These are phyloP conservation scores for Triticum turgidum DNA, from an alignment of 176 grass and related monocot species.

Conservation along the genomic window DNA sequence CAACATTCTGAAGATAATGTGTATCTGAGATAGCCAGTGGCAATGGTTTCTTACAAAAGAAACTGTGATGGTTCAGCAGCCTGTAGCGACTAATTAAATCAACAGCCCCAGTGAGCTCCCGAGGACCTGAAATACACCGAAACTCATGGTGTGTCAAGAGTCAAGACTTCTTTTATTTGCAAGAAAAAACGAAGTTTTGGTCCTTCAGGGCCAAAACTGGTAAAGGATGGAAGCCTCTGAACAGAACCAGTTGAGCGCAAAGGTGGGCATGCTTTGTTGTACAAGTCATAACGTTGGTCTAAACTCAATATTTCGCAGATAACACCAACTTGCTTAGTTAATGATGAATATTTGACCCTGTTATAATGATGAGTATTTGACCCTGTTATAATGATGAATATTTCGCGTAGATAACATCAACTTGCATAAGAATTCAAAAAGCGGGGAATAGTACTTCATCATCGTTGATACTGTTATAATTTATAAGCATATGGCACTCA, in stretches of 20 bases:
- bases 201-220: neutral
- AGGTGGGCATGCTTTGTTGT: neutral
- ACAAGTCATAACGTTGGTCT: neutral
- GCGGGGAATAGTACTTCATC: neutral
- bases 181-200: neutral
- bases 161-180: slow-evolving; percentile 8
- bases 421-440: slow-evolving; percentile 6
- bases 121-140: slow-evolving; percentile 58
- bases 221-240: neutral
- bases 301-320: neutral
- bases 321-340: neutral
- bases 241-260: neutral
- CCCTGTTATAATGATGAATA: neutral
- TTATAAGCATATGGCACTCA: neutral
- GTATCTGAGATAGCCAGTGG: slow-evolving; percentile 86
- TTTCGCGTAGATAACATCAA: neutral
- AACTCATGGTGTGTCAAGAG: slow-evolving; percentile 1
- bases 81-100: slow-evolving; percentile 95
- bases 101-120: slow-evolving; percentile 81
- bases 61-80: slow-evolving; percentile 74
- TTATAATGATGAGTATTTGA: neutral
- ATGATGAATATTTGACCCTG: neutral
- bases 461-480: slow-evolving; percentile 8
- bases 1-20: slow-evolving; percentile 91
- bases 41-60: slow-evolving; percentile 89